These are phyloP conservation scores for Mucor irregularis DNA, from an alignment of 371 early-diverging fungal species.

Conservation along the genomic window DNA sequence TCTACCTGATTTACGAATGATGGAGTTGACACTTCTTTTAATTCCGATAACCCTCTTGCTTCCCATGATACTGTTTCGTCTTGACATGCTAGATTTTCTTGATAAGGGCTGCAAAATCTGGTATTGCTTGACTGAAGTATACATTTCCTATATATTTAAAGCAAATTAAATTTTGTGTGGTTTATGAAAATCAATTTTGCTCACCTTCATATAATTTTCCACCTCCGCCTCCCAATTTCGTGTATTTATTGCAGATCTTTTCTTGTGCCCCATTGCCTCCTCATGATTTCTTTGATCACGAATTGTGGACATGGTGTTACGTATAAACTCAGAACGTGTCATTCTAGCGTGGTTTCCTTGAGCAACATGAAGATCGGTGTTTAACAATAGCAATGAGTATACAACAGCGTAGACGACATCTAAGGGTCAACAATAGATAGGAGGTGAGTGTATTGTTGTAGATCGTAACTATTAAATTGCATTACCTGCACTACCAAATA, in stretches of 20 bases:
- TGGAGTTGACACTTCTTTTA: slow-evolving; percentile 27
- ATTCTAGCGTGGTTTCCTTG: slow-evolving; percentile 63
- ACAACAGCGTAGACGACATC: slow-evolving; percentile 86
- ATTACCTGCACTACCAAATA: slow-evolving; percentile 55
- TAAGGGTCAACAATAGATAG: slow-evolving; percentile 1
- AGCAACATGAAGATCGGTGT: slow-evolving; percentile 93
- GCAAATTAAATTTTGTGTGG: no score
- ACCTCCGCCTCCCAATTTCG: slow-evolving; percentile 41
- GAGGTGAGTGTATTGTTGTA: background rate
- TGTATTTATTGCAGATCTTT: background rate
- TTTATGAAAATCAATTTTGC: background rate
- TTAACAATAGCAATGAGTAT: slow-evolving; percentile 85
- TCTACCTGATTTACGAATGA: slow-evolving; percentile 29
- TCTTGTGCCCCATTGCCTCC: slow-evolving; percentile 7
- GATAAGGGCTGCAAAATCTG: slow-evolving; percentile 60
- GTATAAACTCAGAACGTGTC: slow-evolving; percentile 64
- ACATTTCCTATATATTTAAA: slow-evolving; percentile 53
- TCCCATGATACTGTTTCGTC: slow-evolving; percentile 30
- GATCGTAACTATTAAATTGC: no score
- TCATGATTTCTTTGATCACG: slow-evolving; percentile 39
- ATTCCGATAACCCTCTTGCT: slow-evolving; percentile 29
- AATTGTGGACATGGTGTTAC: slow-evolving; percentile 59
- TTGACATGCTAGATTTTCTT: slow-evolving; percentile 10
- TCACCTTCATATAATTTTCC: slow-evolving; percentile 36
- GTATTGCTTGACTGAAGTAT: slow-evolving; percentile 58